phyloP scores from a whole-genome alignment of 78 protist genomes.

The Guillardia theta region DNA sequence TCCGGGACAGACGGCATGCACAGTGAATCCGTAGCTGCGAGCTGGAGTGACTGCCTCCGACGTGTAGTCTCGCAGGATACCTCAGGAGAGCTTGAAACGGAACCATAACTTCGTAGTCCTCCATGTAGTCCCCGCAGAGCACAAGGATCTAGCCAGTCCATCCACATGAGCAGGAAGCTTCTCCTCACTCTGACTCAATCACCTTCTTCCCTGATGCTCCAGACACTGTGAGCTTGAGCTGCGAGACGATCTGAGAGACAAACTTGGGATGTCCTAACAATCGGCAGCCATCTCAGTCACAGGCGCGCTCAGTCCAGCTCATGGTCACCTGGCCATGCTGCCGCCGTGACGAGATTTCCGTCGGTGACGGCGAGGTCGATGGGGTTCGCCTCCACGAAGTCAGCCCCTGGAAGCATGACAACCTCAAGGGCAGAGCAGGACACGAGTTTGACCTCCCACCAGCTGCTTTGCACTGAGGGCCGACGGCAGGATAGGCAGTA shows the following conservation, averaged over 20 bases:
- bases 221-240: too few species aligned
- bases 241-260: neutral
- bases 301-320: too few species aligned
- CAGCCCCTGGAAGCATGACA: neutral
- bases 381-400: neutral
- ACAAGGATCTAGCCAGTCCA: neutral
- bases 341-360: neutral
- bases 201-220: too few species aligned
- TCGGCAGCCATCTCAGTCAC: too few species aligned
- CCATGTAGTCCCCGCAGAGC: slow-evolving; percentile 11
- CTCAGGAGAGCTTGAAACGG: neutral
- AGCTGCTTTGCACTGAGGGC: neutral
- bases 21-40: too few species aligned
- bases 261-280: neutral
- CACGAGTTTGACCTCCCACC: neutral
- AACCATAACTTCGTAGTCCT: slow-evolving; percentile 4
- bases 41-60: neutral
- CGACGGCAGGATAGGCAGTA: slow-evolving; percentile 9
- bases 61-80: neutral
- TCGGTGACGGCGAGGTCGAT: neutral
- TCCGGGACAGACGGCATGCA: too few species aligned
- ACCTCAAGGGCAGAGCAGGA: neutral
- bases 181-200: too few species aligned
- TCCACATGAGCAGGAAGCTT: neutral
- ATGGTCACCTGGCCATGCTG: neutral